Base-by-base conservation (phyloP, 2,329 filamentous ascomycete species). In the Akanthomyces muscarius region DNA sequence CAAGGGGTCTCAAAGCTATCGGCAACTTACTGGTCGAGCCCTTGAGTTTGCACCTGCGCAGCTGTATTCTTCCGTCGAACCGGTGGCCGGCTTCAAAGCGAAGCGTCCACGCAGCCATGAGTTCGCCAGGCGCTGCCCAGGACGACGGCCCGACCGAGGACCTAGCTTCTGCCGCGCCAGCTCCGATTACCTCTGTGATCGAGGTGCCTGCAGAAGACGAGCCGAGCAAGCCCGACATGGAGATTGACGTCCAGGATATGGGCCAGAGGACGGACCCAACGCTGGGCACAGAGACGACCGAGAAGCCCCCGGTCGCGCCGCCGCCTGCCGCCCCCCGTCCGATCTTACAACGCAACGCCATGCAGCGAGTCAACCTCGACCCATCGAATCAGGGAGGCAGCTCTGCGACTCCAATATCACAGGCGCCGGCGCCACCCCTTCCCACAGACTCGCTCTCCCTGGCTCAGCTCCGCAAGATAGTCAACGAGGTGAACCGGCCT, bases 361-460 rank as follows among this genome's bases (percentile, higher is more conserved):
- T 73, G 60, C 71, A 70, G 54, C 57, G 63, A 52, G 63, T 67
- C 18, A 64, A 67, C 21, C 45, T 41, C n/a, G 54, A 47, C 66
- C 67, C 48, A 67, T 69, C 36, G 64, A 61, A 42, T 18, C 70
- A 47, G 2, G 47, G 70, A 66, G 52, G 65, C 71, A 59, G 59
- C 63, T 61, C 62, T 66, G 62, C 66, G 63, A 47, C 44, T 5
- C 59, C 51, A 21, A 38, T 67, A 56, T 51, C 68, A 56, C 70
- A 74, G 54, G 54, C 36, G 10, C 73, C 72, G 45, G 74, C 75
- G 51, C 78, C 75, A 4, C 81, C 69, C 36, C 74, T 75, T 58
- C 81, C 78, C 8, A 85, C 71, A 28, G 89, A 93, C 76, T 93
- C 90, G 18, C 80, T 94, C 33, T 93, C 89, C 41, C 78, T 94